phyloP scores from a whole-genome alignment of 371 early-diverging fungal species.

The Sporodiniella umbellata region DNA sequence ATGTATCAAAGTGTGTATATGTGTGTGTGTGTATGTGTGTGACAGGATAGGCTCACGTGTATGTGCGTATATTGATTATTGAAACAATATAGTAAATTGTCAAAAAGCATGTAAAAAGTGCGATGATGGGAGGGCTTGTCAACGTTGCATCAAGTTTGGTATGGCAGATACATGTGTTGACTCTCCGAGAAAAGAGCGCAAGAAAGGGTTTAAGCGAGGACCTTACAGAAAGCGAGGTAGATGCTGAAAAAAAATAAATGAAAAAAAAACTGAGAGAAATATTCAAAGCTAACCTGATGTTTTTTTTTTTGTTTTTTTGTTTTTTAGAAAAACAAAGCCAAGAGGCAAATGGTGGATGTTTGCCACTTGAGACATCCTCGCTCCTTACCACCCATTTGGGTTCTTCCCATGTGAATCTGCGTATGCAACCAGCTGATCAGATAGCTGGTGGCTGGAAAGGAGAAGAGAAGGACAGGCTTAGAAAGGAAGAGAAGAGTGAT shows the following conservation, averaged over 20 bases:
- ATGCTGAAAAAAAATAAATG: neutral
- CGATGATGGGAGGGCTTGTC: conserved; percentile 55
- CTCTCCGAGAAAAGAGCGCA: conserved; percentile 48
- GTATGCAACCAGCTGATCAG: neutral
- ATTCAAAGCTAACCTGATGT: neutral
- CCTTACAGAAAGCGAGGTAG: conserved; percentile 24
- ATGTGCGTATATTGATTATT: neutral
- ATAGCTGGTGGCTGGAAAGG: no score
- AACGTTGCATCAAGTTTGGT: conserved; percentile 53
- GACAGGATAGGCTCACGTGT: no score
- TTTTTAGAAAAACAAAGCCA: neutral
- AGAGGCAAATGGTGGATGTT: neutral
- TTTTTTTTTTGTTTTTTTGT: no score
- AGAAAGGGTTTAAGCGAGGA: conserved; percentile 54
- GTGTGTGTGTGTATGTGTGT: no score
- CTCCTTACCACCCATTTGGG: neutral
- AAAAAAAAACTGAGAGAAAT: neutral
- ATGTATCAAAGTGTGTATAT: no score
- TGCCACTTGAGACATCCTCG: no score
- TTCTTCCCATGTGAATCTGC: neutral
- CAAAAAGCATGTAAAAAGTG: conserved; percentile 59
- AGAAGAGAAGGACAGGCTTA: no score
- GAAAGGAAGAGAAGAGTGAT: neutral
- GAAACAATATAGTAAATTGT: conserved; percentile 27
- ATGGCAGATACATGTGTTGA: conserved; percentile 52